Conservation (phyloP, 1,139 yeast species). For the Protomyces lactucae-debilis region DNA sequence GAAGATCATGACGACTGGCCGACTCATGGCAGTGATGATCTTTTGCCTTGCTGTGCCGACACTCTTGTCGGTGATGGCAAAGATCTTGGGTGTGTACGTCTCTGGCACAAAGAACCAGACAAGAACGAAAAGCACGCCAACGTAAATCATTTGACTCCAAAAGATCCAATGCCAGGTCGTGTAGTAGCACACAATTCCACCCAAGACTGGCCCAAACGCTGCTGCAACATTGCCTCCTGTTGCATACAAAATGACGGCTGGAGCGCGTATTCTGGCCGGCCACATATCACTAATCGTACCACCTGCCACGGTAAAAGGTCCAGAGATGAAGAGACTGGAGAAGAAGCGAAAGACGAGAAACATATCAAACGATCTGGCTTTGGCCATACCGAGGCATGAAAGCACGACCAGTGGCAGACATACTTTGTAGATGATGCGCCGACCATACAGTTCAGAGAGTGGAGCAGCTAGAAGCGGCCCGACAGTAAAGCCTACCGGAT, state of each 20-base stretch:
- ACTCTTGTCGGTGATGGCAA: constrained; percentile 42
- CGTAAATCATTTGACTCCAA: constrained; percentile 50
- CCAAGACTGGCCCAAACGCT: constrained; percentile 69
- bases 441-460: constrained; percentile 56
- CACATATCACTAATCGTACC: constrained; percentile 58
- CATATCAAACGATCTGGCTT: constrained; percentile 48
- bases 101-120: constrained; percentile 62
- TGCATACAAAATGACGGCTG: constrained; percentile 48
- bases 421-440: constrained; percentile 39
- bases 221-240: constrained; percentile 66
- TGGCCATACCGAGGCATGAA: constrained; percentile 54
- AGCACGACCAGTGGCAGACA: constrained; percentile 53
- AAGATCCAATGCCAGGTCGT: constrained; percentile 55
- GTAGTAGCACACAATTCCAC: constrained; percentile 66
- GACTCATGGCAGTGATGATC: constrained; percentile 27
- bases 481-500: constrained; percentile 54
- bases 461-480: constrained; percentile 53
- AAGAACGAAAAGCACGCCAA: constrained; percentile 54
- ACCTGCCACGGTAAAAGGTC: constrained; percentile 81
- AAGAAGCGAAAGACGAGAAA: constrained; percentile 65
- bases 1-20: constrained; percentile 53
- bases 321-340: constrained; percentile 75
- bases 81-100: constrained; percentile 81
- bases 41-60: constrained; percentile 11
- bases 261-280: constrained; percentile 4